Base-by-base conservation (phyloP, 2,329 filamentous ascomycete genomes). In the Pseudocercospora fuligena region DNA sequence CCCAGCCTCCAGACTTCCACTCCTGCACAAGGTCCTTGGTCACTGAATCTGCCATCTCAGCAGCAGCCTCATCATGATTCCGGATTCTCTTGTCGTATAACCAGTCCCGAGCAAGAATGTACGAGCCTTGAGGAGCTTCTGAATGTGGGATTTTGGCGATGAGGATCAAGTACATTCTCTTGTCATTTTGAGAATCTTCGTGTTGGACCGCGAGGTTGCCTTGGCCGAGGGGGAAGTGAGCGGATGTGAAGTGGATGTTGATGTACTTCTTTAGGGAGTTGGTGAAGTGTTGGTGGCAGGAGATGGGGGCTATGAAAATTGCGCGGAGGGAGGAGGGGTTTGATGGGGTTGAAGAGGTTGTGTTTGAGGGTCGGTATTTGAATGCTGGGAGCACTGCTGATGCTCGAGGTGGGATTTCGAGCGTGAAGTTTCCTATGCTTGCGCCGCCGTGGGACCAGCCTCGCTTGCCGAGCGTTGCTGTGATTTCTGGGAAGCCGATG, bases 401-500 rank as follows among this genome's bases (percentile, higher is more conserved):
- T 0, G 61, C 16, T 1, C 86, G 72, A 1, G 83, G 82, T 5
- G 80, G 79, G 21, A 89, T 78, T 6, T 77, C 73, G 68, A 88
- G 83, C 1, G 79, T 83, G 7, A 86, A 82, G 56, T 78, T 78
- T 2, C 87, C 87, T 19, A 87, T 75, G 14, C 77, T 77, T 1
- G 73, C 71, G 1, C 75, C 74, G 4, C 85, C 86, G 1, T 79
- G 78, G 12, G 80, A 80, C 87, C 87, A 89, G n/a, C 86, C 86
- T 19, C 87, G 80, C 60, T 80, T 78, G 11, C 81, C 76, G 25
- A 87, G 73, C 1, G 73, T 72, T 2, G 81, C 73, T 0, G 75
- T 73, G 49, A 88, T 80, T 3, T 66, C 70, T 2, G 85, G 84
- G 14, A 88, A 77, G 5, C 86, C 85, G 36, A 89, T 79, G 31